Conservation (phyloP, 768 basidiomycete genomes). For the Leucocoprinus sp. region DNA sequence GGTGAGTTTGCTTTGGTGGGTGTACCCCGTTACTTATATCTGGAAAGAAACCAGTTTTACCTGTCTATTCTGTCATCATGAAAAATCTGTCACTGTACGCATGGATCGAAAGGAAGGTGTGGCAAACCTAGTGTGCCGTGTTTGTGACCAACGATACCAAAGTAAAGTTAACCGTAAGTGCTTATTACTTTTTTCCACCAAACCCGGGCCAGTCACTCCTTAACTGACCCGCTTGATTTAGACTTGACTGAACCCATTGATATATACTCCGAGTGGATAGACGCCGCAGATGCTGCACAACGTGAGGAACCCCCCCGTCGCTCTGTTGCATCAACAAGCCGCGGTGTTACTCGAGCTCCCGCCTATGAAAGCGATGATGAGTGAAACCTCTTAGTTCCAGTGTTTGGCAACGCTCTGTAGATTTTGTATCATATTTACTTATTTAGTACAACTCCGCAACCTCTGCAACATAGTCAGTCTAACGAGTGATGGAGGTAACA, state of each 20-base stretch:
- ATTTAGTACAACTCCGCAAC: constrained; percentile 5
- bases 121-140: constrained; percentile 71
- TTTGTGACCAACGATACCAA: constrained; percentile 83
- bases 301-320: constrained; percentile 53
- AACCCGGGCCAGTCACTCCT: constrained; percentile 4
- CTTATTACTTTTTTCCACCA: neutral
- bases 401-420: neutral
- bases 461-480: neutral
- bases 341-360: constrained; percentile 34
- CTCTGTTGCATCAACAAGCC: constrained; percentile 50
- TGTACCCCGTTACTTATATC: neutral
- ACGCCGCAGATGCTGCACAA: constrained; percentile 79
- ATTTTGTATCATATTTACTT: constrained; percentile 9
- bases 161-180: constrained; percentile 74
- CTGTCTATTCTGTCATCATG: constrained; percentile 85
- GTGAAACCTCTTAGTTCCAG: constrained; percentile 15
- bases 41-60: constrained; percentile 71
- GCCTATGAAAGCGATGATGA: constrained; percentile 45
- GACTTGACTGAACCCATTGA: constrained; percentile 85
- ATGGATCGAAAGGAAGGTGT: constrained; percentile 82
- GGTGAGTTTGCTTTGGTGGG: constrained; percentile 35
- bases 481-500: constrained; percentile 10
- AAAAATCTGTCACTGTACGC: constrained; percentile 80
- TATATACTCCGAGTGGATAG: constrained; percentile 89
- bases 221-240: constrained; percentile 21